phyloP scores from a whole-genome alignment of 2,329 filamentous ascomycete species.

The Diaporthe nobilis region DNA sequence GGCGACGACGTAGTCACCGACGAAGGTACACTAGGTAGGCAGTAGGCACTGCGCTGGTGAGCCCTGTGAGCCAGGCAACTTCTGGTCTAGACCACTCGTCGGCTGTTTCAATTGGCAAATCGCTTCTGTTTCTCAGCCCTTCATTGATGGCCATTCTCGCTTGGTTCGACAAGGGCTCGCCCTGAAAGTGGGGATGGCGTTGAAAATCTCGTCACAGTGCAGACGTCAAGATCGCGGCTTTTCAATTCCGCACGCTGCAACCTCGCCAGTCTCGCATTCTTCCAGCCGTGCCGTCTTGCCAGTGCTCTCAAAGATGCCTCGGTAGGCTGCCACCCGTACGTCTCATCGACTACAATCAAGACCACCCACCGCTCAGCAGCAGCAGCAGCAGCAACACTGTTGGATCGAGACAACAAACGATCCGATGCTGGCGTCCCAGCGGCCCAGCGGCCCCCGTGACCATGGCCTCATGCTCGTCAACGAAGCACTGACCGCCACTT shows the following conservation, averaged over 20 bases:
- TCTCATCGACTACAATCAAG: background rate
- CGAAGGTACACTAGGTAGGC: background rate
- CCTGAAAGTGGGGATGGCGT: slow-evolving; percentile 32
- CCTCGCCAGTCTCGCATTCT: background rate
- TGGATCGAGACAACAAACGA: background rate
- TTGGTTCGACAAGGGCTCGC: slow-evolving; percentile 19
- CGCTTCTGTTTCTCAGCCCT: slow-evolving; percentile 27
- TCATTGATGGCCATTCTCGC: slow-evolving; percentile 29
- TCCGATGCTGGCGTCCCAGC: background rate
- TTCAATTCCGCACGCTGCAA: background rate
- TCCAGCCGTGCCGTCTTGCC: background rate
- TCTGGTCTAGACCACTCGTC: slow-evolving; percentile 34
- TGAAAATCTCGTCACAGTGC: slow-evolving; percentile 36
- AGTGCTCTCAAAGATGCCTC: background rate
- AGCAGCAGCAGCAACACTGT: background rate
- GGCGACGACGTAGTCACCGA: slow-evolving; percentile 6
- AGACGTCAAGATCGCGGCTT: slow-evolving; percentile 6
- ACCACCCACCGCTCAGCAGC: background rate
- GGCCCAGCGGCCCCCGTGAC: slow-evolving; percentile 27
- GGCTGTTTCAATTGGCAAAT: slow-evolving; percentile 22
- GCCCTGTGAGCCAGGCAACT: slow-evolving; percentile 19
- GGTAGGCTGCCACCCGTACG: slow-evolving; percentile 1
- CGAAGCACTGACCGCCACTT: slow-evolving; percentile 35
- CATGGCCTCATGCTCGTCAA: slow-evolving; percentile 33
- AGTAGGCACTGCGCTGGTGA: background rate